Conservation (phyloP, 352 stramenopile genomes). For the Albugo laibachii region DNA sequence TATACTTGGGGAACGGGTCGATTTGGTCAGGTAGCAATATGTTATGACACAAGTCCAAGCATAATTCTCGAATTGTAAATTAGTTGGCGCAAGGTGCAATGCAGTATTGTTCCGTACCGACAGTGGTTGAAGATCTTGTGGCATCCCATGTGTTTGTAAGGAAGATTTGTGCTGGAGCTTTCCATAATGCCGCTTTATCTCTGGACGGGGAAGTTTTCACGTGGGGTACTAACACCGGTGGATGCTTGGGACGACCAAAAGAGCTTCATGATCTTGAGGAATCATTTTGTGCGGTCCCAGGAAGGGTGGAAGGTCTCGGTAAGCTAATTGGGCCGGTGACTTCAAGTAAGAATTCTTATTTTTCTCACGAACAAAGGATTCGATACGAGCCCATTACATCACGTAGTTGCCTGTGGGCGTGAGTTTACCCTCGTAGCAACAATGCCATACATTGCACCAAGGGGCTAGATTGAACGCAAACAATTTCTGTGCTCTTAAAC, state of each 20-base stretch:
- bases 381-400: neutral
- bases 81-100: conserved; percentile 49
- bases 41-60: neutral
- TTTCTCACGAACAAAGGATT: too few species aligned
- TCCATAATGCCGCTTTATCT: conserved; percentile 83
- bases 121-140: conserved; percentile 66
- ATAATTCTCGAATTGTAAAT: neutral
- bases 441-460: conserved; percentile 80
- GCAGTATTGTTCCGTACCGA: conserved; percentile 46
- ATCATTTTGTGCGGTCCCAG: conserved; percentile 62
- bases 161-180: conserved; percentile 68
- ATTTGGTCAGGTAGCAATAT: conserved; percentile 60
- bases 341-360: conserved; percentile 21
- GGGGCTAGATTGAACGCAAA: too few species aligned
- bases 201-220: conserved; percentile 86
- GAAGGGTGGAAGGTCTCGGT: conserved; percentile 45
- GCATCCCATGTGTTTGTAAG: conserved; percentile 68
- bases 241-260: conserved; percentile 60
- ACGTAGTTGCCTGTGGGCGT: conserved; percentile 69
- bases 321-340: conserved; percentile 48
- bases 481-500: too few species aligned
- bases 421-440: conserved; percentile 86
- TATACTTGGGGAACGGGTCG: conserved; percentile 89
- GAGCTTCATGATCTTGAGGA: conserved; percentile 55
- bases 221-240: conserved; percentile 85